A percentile compares a stretch with the other conserved stretches of the same genome.
These are phyloP conservation scores for Penicillium sp. DNA, from an alignment of 2,329 filamentous ascomycete genomes.

Conservation along the genomic window DNA sequence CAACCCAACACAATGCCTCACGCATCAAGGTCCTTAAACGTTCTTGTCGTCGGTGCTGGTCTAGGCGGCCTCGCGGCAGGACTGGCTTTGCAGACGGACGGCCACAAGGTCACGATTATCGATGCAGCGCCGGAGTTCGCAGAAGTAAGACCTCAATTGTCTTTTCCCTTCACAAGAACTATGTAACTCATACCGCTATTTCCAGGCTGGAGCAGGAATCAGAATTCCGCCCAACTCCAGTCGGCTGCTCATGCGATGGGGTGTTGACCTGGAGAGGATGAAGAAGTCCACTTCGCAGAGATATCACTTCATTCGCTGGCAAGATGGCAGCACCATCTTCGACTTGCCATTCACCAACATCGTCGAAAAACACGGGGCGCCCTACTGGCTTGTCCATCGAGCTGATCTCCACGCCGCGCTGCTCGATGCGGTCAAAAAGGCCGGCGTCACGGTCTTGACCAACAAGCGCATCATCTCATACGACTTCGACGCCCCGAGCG, in stretches of 20 bases:
- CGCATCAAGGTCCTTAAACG: conserved; percentile 1
- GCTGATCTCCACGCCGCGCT: conserved; percentile 47
- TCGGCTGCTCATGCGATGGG: conserved; percentile 28
- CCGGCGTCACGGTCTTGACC: conserved; percentile 37
- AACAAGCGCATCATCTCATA: conserved; percentile 22
- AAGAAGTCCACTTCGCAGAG: conserved; percentile 26
- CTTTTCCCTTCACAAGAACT: background rate
- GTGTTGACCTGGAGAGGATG: conserved; percentile 26
- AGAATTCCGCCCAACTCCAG: conserved; percentile 32
- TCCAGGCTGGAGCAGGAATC: conserved; percentile 32
- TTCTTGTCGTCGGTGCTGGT: conserved; percentile 9
- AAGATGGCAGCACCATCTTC: conserved; percentile 27
- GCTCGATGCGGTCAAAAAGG: conserved; percentile 36
- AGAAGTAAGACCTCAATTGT: conserved; percentile 7
- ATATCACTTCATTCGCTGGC: conserved; percentile 26
- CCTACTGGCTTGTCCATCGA: conserved; percentile 48
- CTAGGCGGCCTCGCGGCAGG: conserved; percentile 8
- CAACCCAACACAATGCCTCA: background rate
- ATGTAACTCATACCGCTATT: conserved; percentile 1
- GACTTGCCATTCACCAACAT: conserved; percentile 20
- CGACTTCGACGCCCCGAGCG: conserved; percentile 24
- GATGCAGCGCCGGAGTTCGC: conserved; percentile 12
- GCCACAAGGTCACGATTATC: conserved; percentile 12
- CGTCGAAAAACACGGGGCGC: conserved; percentile 29
- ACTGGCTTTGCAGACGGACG: conserved; percentile 10